These are phyloP conservation scores for Neofusicoccum umdonicola DNA, from an alignment of 2,329 filamentous ascomycete species.

Conservation along the genomic window DNA sequence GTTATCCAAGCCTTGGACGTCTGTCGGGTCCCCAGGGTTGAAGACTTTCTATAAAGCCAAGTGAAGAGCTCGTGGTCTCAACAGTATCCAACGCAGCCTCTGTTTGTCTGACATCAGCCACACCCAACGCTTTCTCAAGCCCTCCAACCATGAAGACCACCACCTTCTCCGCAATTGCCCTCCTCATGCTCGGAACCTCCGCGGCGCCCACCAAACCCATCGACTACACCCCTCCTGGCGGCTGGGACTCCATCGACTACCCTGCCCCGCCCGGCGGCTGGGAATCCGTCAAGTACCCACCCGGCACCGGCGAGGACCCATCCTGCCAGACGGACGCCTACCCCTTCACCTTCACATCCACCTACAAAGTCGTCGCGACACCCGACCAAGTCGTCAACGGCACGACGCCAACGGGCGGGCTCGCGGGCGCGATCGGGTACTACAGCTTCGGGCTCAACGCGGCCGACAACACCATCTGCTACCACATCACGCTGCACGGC, in stretches of 20 bases:
- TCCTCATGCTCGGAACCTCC: neutral
- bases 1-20: neutral
- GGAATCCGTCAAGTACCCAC: neutral
- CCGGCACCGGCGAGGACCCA: neutral
- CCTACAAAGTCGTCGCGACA: constrained; percentile 48
- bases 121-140: too few relatives aligned
- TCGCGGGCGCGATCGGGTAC: constrained; percentile 46
- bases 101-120: neutral
- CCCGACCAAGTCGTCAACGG: constrained; percentile 52
- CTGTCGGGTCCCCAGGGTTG: neutral
- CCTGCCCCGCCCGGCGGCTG: neutral
- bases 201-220: neutral
- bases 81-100: neutral
- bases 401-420: constrained; percentile 40
- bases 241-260: neutral
- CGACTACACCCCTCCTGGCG: neutral
- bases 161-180: neutral
- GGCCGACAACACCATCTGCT: constrained; percentile 44
- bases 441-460: constrained; percentile 57
- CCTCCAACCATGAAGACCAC: neutral
- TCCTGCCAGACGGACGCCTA: constrained; percentile 25
- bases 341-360: constrained; percentile 48
- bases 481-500: constrained; percentile 51
- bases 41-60: neutral
- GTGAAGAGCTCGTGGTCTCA: neutral